These are phyloP conservation scores for Alternaria panax DNA, from an alignment of 2,329 filamentous ascomycete genomes.

Conservation along the genomic window DNA sequence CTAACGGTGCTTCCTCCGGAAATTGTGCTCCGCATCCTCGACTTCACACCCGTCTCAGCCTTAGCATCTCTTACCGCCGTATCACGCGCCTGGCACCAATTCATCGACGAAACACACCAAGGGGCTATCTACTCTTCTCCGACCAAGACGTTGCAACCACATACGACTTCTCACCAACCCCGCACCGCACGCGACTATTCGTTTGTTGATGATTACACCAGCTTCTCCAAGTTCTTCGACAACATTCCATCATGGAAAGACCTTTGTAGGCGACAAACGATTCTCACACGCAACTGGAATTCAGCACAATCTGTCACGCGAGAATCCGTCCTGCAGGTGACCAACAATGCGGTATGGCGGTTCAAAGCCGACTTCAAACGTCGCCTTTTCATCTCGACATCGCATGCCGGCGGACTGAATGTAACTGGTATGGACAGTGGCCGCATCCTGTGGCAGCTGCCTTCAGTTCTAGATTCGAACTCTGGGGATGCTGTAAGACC, in stretches of 20 bases:
- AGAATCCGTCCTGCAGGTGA: conserved; percentile 10
- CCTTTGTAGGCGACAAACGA: conserved; percentile 5
- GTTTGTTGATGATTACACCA: conserved; percentile 6
- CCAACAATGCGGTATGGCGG: conserved; percentile 11
- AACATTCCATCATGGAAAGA: conserved; percentile 14
- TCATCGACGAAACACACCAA: conserved; percentile 13
- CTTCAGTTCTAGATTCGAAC: conserved; percentile 8
- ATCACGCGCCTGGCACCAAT: conserved; percentile 14
- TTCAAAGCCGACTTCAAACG: conserved; percentile 16
- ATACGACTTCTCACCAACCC: neutral
- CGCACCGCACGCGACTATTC: conserved; percentile 5
- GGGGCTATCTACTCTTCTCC: conserved; percentile 11
- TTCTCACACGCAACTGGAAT: conserved; percentile 8
- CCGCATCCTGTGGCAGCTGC: conserved; percentile 2
- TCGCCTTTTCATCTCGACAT: conserved; percentile 15
- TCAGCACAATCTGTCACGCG: conserved; percentile 6
- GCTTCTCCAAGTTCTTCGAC: conserved; percentile 13
- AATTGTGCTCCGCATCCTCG: conserved; percentile 16
- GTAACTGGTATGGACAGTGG: conserved; percentile 13
- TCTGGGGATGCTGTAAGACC: conserved; percentile 4
- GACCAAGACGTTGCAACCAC: conserved; percentile 4
- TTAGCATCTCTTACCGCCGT: conserved; percentile 7
- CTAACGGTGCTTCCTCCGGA: conserved; percentile 14
- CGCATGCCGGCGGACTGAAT: conserved; percentile 10
- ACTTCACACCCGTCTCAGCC: conserved; percentile 10